A percentile compares a stretch with the other conserved stretches of the same genome.
Conservation (phyloP, 2,329 filamentous ascomycete species). For the Ophiocordyceps camponoti-floridani region DNA sequence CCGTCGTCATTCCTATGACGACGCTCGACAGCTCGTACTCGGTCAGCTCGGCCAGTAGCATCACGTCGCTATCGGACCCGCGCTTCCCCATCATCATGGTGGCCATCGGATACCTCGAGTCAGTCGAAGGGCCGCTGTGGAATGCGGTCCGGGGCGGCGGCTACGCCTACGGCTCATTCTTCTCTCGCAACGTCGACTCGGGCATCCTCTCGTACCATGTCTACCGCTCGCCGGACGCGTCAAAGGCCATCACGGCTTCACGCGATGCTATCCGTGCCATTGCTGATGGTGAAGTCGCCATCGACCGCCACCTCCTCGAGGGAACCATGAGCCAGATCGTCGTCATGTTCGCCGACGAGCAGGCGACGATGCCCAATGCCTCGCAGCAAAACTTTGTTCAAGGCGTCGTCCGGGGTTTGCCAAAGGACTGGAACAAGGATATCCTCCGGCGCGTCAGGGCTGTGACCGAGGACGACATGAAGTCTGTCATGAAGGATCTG, state of each 20-base stretch:
- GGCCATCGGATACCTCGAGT: conserved; percentile 77
- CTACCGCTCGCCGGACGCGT: conserved; percentile 78
- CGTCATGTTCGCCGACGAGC: conserved; percentile 69
- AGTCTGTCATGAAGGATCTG: conserved; percentile 52
- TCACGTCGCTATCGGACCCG: conserved; percentile 59
- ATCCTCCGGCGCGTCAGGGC: conserved; percentile 61
- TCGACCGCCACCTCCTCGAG: conserved; percentile 72
- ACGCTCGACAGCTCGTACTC: conserved; percentile 86
- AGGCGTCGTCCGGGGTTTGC: conserved; percentile 59
- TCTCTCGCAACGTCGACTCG: conserved; percentile 58
- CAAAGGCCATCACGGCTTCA: conserved; percentile 67
- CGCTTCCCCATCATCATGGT: conserved; percentile 72
- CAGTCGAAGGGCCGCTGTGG: conserved; percentile 90
- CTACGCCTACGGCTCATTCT: conserved; percentile 76
- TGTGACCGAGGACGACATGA: conserved; percentile 62
- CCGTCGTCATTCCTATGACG: conserved; percentile 75
- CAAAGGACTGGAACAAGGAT: conserved; percentile 59
- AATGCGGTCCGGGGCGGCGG: conserved; percentile 82
- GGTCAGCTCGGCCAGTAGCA: conserved; percentile 55
- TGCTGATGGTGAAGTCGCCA: conserved; percentile 48
- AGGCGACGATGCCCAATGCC: conserved; percentile 67
- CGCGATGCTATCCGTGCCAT: conserved; percentile 59
- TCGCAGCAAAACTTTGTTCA: conserved; percentile 71
- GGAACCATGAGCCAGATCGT: conserved; percentile 85
- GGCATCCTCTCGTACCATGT: conserved; percentile 72